Base-by-base conservation (phyloP, 2,329 filamentous ascomycete species). In the Fusarium sp. region DNA sequence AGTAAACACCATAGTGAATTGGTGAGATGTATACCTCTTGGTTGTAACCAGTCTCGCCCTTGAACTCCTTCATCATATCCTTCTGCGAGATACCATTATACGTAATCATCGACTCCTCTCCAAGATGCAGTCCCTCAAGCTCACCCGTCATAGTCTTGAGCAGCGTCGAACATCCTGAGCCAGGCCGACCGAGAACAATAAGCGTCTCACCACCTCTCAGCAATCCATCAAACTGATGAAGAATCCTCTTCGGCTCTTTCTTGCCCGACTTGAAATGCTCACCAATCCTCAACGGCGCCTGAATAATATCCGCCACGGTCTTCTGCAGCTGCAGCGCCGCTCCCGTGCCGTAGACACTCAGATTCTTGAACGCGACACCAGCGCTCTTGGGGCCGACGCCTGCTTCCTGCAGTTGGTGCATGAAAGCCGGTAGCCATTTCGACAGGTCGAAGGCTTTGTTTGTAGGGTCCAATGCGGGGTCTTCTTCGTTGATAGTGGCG, bases 41-140 rank as follows among this genome's bases (percentile, higher is more conserved):
- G 75, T 94, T 94, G 80, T 96, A 95, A 18, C 94, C 85, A 4
- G 91, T 87, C 80, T 90, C 91, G 45, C 90, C 90, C 66, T 89
- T 87, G 77, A 91, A 93, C 75, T 91, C 86, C 67, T 86, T 85
- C 55, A 84, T 83, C 86, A 91, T 91, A 63, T 84, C 80, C 64
- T 83, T 79, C 69, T 86, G 85, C 0, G 85, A 79, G n/a, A 88
- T 87, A 26, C 91, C 91, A 61, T 92, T 88, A 80, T 93, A 93
- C 77, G 91, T 87, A 28, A 93, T 85, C 1, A 77, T 77, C 0
- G 89, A 88, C 3, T 83, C 65, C 0, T 86, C 77, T 30, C 87
- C 88, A 6, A 91, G 75, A 17, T 85, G 81, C 26, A 93, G 82
- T 0, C 90, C 90, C 54, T 90, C 65, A 13, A 69, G 65, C 30